These are phyloP conservation scores for Teunomyces stri DNA, from an alignment of 805 yeast species.

Conservation along the genomic window DNA sequence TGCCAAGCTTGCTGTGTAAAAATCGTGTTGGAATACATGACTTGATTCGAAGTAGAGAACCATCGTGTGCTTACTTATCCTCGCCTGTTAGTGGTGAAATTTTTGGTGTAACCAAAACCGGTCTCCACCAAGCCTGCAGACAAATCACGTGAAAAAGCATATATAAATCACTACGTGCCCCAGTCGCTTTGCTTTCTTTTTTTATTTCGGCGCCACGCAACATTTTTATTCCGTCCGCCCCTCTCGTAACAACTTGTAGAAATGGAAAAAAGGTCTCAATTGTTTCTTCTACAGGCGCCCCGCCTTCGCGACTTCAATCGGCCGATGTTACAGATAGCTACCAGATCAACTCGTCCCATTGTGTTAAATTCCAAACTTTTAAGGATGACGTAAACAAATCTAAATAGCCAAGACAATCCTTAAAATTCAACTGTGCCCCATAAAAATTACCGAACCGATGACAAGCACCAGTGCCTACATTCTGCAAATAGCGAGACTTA, in stretches of 20 bases:
- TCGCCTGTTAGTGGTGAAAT: background rate
- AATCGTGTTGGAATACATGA: conserved; percentile 63
- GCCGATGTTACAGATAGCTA: background rate
- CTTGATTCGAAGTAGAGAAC: conserved; percentile 57
- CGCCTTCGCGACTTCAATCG: background rate
- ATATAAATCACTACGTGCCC: no score
- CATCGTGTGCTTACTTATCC: conserved; percentile 36
- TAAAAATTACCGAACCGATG: no score
- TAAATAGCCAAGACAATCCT: no score
- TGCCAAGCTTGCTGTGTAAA: conserved; percentile 71
- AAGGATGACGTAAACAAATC: no score
- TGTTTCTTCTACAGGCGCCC: background rate
- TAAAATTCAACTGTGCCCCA: no score
- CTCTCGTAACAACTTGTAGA: background rate
- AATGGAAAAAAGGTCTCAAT: background rate
- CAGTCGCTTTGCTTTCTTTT: no score
- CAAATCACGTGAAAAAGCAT: background rate
- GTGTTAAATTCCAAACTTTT: background rate
- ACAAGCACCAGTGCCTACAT: no score
- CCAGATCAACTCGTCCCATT: background rate
- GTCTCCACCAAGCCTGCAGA: background rate
- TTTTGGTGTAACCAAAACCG: background rate
- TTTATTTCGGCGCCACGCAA: no score
- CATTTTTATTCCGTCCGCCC: background rate
- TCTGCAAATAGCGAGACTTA: background rate